Percentiles rank a stretch among this genome's conserved stretches.
Evolutionary conservation across 257 asterid species (phyloP).

Genomic region (Jacaranda copaia): DNA sequence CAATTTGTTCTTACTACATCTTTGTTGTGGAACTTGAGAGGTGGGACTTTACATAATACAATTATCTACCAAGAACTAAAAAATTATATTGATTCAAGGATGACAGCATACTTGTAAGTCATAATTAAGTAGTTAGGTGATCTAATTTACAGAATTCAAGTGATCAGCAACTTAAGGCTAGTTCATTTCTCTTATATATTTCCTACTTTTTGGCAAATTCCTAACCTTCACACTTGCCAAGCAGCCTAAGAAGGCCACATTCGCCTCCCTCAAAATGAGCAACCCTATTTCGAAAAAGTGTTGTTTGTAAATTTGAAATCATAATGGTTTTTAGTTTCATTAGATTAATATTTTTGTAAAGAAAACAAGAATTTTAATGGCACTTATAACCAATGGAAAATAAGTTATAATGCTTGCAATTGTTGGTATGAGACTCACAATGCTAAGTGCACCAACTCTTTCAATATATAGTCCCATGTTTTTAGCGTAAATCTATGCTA

Average conservation of each 20-base stretch:
- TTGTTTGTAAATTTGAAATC: neutral
- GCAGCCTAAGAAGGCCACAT: neutral
- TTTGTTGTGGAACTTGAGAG: no score
- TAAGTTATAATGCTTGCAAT: neutral
- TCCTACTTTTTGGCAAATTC: neutral
- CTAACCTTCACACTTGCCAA: neutral
- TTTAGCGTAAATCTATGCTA: conserved; percentile 90
- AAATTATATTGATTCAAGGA: no score
- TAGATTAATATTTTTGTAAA: neutral
- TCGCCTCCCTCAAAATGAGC: neutral
- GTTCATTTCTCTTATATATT: neutral
- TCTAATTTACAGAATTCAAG: neutral
- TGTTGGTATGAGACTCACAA: conserved; percentile 56
- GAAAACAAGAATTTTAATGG: neutral
- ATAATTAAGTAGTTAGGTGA: neutral
- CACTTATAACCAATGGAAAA: neutral
- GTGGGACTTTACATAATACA: no score
- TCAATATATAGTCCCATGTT: conserved; percentile 91
- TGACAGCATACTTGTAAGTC: no score
- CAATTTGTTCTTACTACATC: no score
- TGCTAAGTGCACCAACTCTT: conserved; percentile 90
- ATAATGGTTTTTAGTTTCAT: neutral
- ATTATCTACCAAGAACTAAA: no score
- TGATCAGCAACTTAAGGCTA: neutral
- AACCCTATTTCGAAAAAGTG: neutral